These are phyloP conservation scores for Lepidium didymum DNA, from an alignment of 345 rosid species.

Conservation along the genomic window DNA sequence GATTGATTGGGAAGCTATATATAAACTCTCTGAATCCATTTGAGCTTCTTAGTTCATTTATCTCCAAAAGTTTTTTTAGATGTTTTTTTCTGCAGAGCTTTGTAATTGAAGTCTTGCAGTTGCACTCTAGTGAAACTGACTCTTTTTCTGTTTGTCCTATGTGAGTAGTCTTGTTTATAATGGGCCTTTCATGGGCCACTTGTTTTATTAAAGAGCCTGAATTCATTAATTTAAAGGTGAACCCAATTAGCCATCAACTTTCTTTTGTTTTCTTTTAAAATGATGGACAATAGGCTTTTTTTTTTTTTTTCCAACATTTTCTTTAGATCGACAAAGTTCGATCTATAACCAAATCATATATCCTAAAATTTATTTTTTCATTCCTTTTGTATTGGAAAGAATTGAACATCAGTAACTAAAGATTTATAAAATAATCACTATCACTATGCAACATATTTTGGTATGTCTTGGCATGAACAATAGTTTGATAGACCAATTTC, in stretches of 20 bases:
- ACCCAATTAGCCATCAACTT: neutral
- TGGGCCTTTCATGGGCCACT: neutral
- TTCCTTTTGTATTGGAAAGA: no score
- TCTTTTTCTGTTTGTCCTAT: neutral
- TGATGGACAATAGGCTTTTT: neutral
- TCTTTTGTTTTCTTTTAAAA: neutral
- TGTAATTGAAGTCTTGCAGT: conserved; percentile 44
- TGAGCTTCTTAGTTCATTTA: neutral
- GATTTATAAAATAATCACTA: no score
- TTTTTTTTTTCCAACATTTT: no score
- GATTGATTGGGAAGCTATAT: conserved; percentile 78
- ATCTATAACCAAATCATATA: no score
- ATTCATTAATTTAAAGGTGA: neutral
- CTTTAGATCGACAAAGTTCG: no score
- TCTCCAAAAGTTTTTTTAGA: neutral
- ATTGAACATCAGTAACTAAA: no score
- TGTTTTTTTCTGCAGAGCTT: conserved; percentile 13
- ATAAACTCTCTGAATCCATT: conserved; percentile 31
- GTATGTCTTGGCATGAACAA: no score
- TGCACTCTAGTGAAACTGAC: conserved; percentile 23
- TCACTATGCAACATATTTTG: no score
- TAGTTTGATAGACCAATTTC: no score
- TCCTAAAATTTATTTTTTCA: no score
- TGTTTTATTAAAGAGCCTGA: neutral
- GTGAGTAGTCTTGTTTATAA: neutral